Percentiles rank a stretch among this genome's conserved stretches.
These are phyloP conservation scores for Neopestalotiopsis sp. DNA, from an alignment of 2,329 filamentous ascomycete species.

Conservation along the genomic window DNA sequence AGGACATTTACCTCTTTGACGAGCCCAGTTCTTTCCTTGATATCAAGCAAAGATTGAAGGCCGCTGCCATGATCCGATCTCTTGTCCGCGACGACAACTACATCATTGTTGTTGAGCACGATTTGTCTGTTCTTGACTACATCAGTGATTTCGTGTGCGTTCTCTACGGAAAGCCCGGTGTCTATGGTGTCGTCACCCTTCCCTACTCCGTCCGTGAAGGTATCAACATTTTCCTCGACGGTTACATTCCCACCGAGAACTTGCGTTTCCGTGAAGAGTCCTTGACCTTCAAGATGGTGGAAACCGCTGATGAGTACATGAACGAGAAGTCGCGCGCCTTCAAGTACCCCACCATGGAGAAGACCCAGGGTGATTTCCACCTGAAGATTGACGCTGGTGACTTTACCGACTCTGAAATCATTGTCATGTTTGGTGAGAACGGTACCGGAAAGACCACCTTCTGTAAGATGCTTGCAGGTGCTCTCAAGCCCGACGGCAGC, in stretches of 20 bases:
- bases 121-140: constrained; percentile 97
- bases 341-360: constrained; percentile 87
- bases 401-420: constrained; percentile 82
- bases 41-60: constrained; percentile 97
- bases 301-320: constrained; percentile 86
- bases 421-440: constrained; percentile 99
- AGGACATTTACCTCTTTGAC: constrained; percentile 99
- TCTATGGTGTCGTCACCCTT: constrained; percentile 97
- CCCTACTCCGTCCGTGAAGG: constrained; percentile 96
- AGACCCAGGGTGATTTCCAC: constrained; percentile 88
- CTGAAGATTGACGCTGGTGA: constrained; percentile 80
- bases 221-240: constrained; percentile 99
- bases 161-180: constrained; percentile 91
- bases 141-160: constrained; percentile 93
- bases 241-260: constrained; percentile 98
- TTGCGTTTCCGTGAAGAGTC: constrained; percentile 97
- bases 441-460: constrained; percentile 99
- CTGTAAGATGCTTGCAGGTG: constrained; percentile 93
- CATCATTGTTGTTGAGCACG: constrained; percentile 98
- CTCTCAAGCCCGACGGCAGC: constrained; percentile 84
- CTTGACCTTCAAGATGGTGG: constrained; percentile 90
- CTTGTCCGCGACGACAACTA: constrained; percentile 90
- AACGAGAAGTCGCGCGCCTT: constrained; percentile 86
- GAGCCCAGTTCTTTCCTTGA: constrained; percentile 98
- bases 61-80: constrained; percentile 89